Evolutionary conservation across 2,329 filamentous ascomycete genomes (phyloP), one percentile per base, ranked within the genome.

Genomic region (Berkeleyomyces rouxiae): DNA sequence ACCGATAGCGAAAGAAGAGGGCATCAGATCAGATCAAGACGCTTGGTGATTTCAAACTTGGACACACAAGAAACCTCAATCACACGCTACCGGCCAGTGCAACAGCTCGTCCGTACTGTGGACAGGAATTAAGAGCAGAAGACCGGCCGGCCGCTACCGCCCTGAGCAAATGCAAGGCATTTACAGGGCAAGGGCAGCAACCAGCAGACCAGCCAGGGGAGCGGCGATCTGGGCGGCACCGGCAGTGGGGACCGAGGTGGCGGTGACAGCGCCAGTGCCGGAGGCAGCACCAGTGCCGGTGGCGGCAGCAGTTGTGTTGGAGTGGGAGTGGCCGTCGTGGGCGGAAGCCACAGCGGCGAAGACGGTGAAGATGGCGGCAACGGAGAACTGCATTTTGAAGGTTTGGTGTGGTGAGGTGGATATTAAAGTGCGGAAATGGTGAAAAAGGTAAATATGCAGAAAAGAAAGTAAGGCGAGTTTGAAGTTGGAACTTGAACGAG

Each of bases 401-500:
- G 46, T 42, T 59, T 33, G 31, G 53, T n/a, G 7, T 10, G 23
- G 39, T 40, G n/a, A 42, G 53, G 31, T 4, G 51, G 43, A 33
- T 16, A 64, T 64, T 64, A 64, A 64, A 62, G 63, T 62, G 63
- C 42, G 42, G 53, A 64, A 64, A 64, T 64, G 44, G 59, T 64
- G 60, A 59, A 64, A 55, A 46, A 33, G 40, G 37, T 9, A 62
- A 39, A 43, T 6, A 11, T 1, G 4, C n/a, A 23, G 43, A 55
- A 62, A 33, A 62, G 63, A 64, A 61, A 59, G 59, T 55, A 61
- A 55, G 49, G n/a, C 23, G 46, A 40, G 61, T 31, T 59, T 60
- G 63, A 59, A 62, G 55, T 64, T 62, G 62, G 63, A 64, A 64
- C 63, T 64, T 64, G 63, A 64, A 64, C 63, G 63, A 64, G 58